A percentile compares a stretch with the other conserved stretches of the same genome.
Evolutionary conservation across 2,329 filamentous ascomycete genomes (phyloP).

Genomic region (Ustulina deusta): DNA sequence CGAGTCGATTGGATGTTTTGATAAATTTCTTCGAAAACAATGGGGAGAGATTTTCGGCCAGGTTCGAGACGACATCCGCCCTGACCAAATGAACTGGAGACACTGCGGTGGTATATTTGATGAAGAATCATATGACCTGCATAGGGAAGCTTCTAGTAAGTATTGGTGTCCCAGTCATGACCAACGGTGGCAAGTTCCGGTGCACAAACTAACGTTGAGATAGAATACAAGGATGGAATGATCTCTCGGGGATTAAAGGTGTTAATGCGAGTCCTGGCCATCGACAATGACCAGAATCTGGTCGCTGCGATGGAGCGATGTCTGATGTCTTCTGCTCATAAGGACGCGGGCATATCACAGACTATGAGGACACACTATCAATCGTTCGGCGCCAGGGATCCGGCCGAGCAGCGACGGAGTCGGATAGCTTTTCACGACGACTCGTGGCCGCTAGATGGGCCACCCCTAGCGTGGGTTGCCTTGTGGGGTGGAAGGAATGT

Average conservation of each 20-base stretch:
- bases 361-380: no score
- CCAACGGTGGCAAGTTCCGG: no score
- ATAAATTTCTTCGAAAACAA: neutral
- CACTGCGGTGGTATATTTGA: neutral
- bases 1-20: constrained; percentile 14
- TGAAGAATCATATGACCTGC: neutral
- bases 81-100: neutral
- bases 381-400: neutral
- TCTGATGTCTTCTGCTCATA: neutral
- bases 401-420: neutral
- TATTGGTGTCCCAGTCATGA: neutral
- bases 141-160: neutral
- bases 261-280: neutral
- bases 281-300: constrained; percentile 10
- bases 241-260: constrained; percentile 17
- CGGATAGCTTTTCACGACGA: constrained; percentile 4
- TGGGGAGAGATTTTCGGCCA: constrained; percentile 12
- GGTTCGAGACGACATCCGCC: neutral
- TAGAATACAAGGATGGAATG: constrained; percentile 1
- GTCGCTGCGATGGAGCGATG: constrained; percentile 6
- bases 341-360: no score
- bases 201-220: neutral
- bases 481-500: constrained; percentile 29
- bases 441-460: constrained; percentile 15
- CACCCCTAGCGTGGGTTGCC: constrained; percentile 31